These are phyloP conservation scores for Hypoxylon sp. DNA, from an alignment of 2,329 filamentous ascomycete genomes.

Conservation along the genomic window DNA sequence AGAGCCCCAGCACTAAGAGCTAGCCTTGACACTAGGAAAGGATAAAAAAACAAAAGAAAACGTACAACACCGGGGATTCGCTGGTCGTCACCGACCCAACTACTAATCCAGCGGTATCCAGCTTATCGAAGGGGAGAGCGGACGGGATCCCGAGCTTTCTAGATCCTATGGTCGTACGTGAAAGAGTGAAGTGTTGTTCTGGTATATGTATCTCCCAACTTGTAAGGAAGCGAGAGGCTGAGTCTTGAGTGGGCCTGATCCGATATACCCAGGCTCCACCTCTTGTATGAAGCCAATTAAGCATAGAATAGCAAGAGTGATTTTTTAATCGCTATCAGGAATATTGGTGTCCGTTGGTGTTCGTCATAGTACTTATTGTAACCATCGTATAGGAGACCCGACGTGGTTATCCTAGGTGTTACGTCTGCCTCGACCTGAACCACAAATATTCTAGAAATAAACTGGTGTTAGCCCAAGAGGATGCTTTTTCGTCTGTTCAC, in stretches of 20 bases:
- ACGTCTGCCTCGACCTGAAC: background rate
- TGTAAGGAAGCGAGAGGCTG: conserved; percentile 1
- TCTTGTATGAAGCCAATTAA: background rate
- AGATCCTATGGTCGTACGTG: conserved; percentile 16
- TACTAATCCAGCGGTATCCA: conserved; percentile 12
- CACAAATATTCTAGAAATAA: background rate
- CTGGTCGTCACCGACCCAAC: conserved; percentile 5
- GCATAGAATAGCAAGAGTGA: background rate
- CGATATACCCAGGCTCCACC: background rate
- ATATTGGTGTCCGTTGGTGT: background rate
- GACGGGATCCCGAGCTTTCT: conserved; percentile 9
- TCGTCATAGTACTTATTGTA: background rate
- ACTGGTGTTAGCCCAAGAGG: background rate
- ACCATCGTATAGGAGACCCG: background rate
- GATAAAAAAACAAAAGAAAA: conserved; percentile 10
- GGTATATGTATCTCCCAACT: conserved; percentile 2
- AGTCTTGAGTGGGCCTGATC: background rate
- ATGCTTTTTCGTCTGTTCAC: background rate
- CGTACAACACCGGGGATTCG: conserved; percentile 32
- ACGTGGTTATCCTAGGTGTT: background rate
- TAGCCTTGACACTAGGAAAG: background rate
- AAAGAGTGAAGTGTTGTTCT: background rate
- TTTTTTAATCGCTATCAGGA: background rate
- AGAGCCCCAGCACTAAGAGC: background rate
- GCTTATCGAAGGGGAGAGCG: conserved; percentile 24